These are phyloP conservation scores for Penicillium sp. DNA, from an alignment of 2,329 filamentous ascomycete genomes.

Conservation along the genomic window DNA sequence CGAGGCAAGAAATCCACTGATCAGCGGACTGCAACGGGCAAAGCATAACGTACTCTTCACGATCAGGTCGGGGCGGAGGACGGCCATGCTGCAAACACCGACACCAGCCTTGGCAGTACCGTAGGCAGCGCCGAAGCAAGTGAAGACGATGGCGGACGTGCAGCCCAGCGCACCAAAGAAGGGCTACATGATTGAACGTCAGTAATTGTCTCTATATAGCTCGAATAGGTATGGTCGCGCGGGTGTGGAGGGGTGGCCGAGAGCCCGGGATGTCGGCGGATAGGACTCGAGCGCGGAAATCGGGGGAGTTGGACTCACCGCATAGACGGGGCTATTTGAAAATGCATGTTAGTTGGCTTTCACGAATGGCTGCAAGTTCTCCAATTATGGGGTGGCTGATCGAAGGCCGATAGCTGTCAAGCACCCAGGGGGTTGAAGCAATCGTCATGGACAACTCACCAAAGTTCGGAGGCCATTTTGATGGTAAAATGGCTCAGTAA, in stretches of 20 bases:
- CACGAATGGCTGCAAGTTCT: constrained; percentile 1
- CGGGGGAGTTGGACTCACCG: constrained; percentile 67
- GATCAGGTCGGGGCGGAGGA: constrained; percentile 94
- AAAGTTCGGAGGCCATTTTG: constrained; percentile 77
- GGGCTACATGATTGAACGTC: constrained; percentile 52
- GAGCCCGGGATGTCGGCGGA: constrained; percentile 12
- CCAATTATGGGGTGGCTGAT: constrained; percentile 8
- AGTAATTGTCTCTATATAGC: constrained; percentile 7
- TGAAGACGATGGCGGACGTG: constrained; percentile 92
- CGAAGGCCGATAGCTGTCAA: constrained; percentile 31
- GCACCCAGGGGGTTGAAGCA: constrained; percentile 31
- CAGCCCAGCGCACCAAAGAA: constrained; percentile 98
- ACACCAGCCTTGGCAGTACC: constrained; percentile 99
- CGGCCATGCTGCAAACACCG: constrained; percentile 97
- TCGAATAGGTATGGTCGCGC: constrained; percentile 1
- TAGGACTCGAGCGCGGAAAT: constrained; percentile 13
- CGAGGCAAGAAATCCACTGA: not conserved
- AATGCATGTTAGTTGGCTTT: constrained; percentile 24
- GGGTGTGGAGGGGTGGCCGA: constrained; percentile 8
- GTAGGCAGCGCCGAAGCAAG: constrained; percentile 93
- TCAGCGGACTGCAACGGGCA: not conserved
- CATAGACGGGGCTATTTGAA: constrained; percentile 81
- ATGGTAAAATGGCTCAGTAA: constrained; percentile 17
- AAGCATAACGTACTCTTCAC: constrained; percentile 81
- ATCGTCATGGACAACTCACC: constrained; percentile 61